Percentiles rank a stretch among this genome's conserved stretches.
Evolutionary conservation across 192 early-diverging fungal species (phyloP).

Genomic region (Backusella luteola): DNA sequence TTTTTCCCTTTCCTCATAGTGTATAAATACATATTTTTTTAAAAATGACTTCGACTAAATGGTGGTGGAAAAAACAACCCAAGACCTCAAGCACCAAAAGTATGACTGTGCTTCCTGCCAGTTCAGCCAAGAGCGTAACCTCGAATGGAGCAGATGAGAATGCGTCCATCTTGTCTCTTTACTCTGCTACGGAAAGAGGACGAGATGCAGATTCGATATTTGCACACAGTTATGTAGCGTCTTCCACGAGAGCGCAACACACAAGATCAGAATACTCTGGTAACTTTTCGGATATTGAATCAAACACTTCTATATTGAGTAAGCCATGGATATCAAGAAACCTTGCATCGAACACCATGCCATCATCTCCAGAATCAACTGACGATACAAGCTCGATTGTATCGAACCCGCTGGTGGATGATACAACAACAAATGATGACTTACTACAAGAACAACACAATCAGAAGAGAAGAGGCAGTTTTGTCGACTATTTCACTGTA

Average conservation of each 20-base stretch:
- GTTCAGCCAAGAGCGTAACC: neutral
- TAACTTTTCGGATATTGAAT: constrained; percentile 17
- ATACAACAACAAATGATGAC: neutral
- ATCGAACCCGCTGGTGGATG: neutral
- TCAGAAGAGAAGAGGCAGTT: constrained; percentile 8
- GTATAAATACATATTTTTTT: neutral
- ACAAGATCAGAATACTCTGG: constrained; percentile 15
- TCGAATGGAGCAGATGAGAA: constrained; percentile 13
- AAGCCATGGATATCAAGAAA: constrained; percentile 18
- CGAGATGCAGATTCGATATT: neutral
- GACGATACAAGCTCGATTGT: neutral
- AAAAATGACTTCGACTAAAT: neutral
- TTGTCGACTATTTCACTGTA: constrained; percentile 11
- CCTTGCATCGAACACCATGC: neutral
- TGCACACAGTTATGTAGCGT: neutral
- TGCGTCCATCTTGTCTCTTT: constrained; percentile 6
- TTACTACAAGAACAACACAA: neutral
- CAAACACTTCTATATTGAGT: constrained; percentile 12
- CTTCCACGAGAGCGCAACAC: neutral
- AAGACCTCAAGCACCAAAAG: neutral
- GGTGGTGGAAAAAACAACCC: constrained; percentile 19
- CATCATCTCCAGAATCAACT: neutral
- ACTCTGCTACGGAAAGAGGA: neutral
- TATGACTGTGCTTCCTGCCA: neutral
- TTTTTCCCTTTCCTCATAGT: neutral